A percentile compares a stretch with the other conserved stretches of the same genome.
phyloP scores from a whole-genome alignment of 2,329 filamentous ascomycete genomes.

The Penicillium concentricum region DNA sequence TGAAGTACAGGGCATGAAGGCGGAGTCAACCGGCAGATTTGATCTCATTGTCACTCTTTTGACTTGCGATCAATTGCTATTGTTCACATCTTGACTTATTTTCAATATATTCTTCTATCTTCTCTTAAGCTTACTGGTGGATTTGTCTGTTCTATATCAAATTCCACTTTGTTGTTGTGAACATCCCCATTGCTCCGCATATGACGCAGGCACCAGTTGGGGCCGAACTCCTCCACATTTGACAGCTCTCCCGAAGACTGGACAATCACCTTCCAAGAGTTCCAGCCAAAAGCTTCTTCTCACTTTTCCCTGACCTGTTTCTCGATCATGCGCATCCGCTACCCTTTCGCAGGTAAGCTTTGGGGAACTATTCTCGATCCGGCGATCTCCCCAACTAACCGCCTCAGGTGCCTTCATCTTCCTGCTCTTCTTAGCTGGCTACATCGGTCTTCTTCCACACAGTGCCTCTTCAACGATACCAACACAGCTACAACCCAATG shows the following conservation, averaged over 20 bases:
- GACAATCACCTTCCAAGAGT: neutral
- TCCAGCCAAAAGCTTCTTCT: neutral
- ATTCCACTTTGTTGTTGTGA: neutral
- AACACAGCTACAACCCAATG: conserved; percentile 65
- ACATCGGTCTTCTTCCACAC: conserved; percentile 69
- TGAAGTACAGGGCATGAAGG: conserved; percentile 38
- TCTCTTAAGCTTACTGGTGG: neutral
- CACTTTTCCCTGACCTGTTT: neutral
- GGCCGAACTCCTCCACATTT: conserved; percentile 21
- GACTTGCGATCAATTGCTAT: neutral
- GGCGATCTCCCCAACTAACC: conserved; percentile 10
- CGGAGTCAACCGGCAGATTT: conserved; percentile 32
- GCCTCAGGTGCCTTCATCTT: conserved; percentile 61
- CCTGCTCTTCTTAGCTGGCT: conserved; percentile 73
- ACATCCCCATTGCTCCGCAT: conserved; percentile 20
- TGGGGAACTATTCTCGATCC: conserved; percentile 2
- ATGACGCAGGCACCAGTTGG: conserved; percentile 29
- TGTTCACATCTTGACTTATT: conserved; percentile 1
- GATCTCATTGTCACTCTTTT: conserved; percentile 25
- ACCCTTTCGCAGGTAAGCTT: conserved; percentile 78
- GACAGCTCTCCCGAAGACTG: conserved; percentile 2
- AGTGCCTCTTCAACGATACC: conserved; percentile 38
- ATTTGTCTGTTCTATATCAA: neutral
- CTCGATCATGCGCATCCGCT: conserved; percentile 74
- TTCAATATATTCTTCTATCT: neutral